phyloP scores from a whole-genome alignment of 2,329 filamentous ascomycete species.

The Mycosphaerella arachidis region DNA sequence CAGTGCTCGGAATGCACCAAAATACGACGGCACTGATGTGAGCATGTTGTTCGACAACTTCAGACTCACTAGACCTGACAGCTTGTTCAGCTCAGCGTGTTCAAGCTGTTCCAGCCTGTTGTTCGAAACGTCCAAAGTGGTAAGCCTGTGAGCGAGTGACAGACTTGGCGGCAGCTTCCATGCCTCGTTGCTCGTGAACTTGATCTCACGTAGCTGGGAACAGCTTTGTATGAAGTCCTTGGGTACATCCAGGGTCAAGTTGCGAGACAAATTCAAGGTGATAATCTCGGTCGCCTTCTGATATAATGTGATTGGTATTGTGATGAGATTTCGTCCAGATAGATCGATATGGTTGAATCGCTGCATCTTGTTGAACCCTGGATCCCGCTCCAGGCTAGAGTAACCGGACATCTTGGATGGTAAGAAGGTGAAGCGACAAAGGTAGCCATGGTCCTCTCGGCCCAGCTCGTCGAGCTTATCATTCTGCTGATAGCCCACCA shows the following conservation, averaged over 20 bases:
- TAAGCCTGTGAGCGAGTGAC: conserved; percentile 72
- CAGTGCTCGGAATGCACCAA: conserved; percentile 72
- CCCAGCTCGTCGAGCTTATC: conserved; percentile 91
- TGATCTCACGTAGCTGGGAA: conserved; percentile 86
- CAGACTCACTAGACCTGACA: conserved; percentile 76
- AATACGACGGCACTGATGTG: conserved; percentile 72
- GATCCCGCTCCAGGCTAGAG: conserved; percentile 66
- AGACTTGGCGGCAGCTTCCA: conserved; percentile 80
- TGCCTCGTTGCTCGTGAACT: conserved; percentile 91
- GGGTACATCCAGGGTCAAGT: conserved; percentile 85
- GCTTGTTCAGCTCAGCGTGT: conserved; percentile 70
- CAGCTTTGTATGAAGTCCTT: conserved; percentile 96
- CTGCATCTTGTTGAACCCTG: conserved; percentile 73
- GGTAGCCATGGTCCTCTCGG: conserved; percentile 93
- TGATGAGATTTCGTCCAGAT: conserved; percentile 81
- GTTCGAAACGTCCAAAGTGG: conserved; percentile 90
- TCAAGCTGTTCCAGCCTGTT: conserved; percentile 86
- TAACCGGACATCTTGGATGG: conserved; percentile 82
- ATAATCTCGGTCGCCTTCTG: conserved; percentile 89
- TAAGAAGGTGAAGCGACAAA: conserved; percentile 92
- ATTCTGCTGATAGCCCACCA: conserved; percentile 81
- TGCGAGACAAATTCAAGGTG: conserved; percentile 87
- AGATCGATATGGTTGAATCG: conserved; percentile 95
- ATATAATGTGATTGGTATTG: conserved; percentile 91
- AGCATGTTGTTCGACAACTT: conserved; percentile 93